Evolutionary conservation across 2,329 filamentous ascomycete species (phyloP).

Genomic region (Epichloe elymi): DNA sequence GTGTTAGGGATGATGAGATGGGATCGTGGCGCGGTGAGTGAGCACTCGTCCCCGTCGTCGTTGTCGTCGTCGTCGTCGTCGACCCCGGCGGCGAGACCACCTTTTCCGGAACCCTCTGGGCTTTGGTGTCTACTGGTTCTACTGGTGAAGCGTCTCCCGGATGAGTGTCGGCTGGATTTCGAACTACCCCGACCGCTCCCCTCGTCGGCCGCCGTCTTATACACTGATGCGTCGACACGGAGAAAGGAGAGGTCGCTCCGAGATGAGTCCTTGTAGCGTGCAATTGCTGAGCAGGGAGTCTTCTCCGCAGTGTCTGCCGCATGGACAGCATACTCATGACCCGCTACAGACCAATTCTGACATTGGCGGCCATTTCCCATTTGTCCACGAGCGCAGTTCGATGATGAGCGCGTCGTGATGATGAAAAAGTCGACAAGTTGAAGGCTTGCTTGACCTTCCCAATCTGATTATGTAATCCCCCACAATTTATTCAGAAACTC

Average conservation of each 20-base stretch:
- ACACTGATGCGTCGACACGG: constrained; percentile 2
- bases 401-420: no score
- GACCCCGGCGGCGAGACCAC: no score
- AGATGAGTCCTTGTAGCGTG: not conserved
- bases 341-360: no score
- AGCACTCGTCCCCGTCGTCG: not conserved
- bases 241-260: constrained; percentile 1
- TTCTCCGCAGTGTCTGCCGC: not conserved
- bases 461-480: constrained; percentile 3
- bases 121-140: no score
- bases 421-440: not conserved
- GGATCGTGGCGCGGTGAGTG: not conserved
- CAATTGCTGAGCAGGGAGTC: not conserved
- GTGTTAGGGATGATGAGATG: not conserved
- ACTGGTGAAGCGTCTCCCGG: not conserved
- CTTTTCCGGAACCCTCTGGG: no score
- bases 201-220: not conserved
- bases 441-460: not conserved
- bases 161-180: no score
- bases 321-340: not conserved
- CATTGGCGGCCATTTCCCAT: no score
- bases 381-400: no score
- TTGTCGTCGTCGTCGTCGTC: no score
- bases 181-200: not conserved
- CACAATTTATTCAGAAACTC: not conserved